A percentile compares a stretch with the other conserved stretches of the same genome.
Evolutionary conservation across 345 rosid genomes (phyloP).

Genomic region (Limnanthes douglasii): DNA sequence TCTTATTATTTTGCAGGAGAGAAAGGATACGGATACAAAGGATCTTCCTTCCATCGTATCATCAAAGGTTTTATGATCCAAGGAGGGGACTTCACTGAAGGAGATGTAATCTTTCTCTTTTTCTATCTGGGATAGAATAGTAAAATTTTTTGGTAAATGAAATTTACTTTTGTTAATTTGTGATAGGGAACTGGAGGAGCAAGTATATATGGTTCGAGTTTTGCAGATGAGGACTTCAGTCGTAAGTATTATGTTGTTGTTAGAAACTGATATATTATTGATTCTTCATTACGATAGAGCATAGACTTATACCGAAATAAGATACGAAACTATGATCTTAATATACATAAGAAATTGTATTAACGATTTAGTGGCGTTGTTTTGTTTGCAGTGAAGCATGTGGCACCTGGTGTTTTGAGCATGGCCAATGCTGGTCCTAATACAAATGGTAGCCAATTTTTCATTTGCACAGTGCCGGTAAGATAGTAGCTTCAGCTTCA

Average conservation of each 20-base stretch:
- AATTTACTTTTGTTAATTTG: neutral
- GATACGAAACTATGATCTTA: neutral
- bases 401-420: conserved; percentile 77
- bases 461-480: conserved; percentile 84
- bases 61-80: conserved; percentile 94
- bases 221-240: conserved; percentile 69
- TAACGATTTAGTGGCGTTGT: neutral
- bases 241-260: conserved; percentile 23
- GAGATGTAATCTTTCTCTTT: conserved; percentile 39
- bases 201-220: conserved; percentile 69
- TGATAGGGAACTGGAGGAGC: conserved; percentile 87
- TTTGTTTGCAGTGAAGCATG: conserved; percentile 59
- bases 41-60: conserved; percentile 80
- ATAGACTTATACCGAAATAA: too few species aligned
- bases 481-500: conserved; percentile 3
- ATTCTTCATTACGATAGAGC: too few species aligned
- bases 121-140: too few species aligned
- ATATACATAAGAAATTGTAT: neutral
- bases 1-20: conserved; percentile 51
- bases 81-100: conserved; percentile 84
- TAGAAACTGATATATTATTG: conserved; percentile 3
- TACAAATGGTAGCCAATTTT: conserved; percentile 91
- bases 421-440: conserved; percentile 97
- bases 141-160: neutral
- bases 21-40: conserved; percentile 74